Conservation (phyloP, 352 stramenopile species). For the Globisporangium yorkense region DNA sequence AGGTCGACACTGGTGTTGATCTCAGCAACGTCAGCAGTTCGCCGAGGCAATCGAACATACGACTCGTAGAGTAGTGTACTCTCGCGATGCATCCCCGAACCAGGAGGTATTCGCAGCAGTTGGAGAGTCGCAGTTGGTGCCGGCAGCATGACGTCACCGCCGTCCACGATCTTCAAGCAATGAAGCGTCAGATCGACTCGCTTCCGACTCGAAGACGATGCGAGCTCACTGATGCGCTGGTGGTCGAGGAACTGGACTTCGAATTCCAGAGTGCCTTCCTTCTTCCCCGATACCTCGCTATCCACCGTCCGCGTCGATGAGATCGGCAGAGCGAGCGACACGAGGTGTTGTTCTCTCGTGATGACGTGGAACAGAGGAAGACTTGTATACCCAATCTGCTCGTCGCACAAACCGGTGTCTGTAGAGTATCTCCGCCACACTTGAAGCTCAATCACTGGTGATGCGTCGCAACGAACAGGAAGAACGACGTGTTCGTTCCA, state of each 20-base stretch:
- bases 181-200: conserved; percentile 22
- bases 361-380: conserved; percentile 24
- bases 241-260: conserved; percentile 29
- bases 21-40: background rate
- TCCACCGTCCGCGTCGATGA: background rate
- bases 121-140: conserved; percentile 3
- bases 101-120: background rate
- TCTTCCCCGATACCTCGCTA: background rate
- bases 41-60: background rate
- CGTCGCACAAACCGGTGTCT: background rate
- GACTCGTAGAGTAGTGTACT: conserved; percentile 1
- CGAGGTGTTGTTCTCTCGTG: conserved; percentile 20
- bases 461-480: conserved; percentile 4
- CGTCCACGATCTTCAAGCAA: conserved; percentile 7
- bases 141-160: background rate
- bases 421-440: conserved; percentile 4
- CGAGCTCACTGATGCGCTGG: background rate
- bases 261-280: conserved; percentile 18
- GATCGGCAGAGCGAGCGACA: conserved; percentile 26
- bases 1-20: conserved; percentile 19
- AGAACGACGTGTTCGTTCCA: conserved; percentile 35
- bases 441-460: conserved; percentile 19
- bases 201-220: background rate
- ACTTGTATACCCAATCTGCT: conserved; percentile 19
- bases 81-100: background rate